Evolutionary conservation across 2,329 filamentous ascomycete genomes (phyloP).

Genomic region (Bipolaris oryzae): DNA sequence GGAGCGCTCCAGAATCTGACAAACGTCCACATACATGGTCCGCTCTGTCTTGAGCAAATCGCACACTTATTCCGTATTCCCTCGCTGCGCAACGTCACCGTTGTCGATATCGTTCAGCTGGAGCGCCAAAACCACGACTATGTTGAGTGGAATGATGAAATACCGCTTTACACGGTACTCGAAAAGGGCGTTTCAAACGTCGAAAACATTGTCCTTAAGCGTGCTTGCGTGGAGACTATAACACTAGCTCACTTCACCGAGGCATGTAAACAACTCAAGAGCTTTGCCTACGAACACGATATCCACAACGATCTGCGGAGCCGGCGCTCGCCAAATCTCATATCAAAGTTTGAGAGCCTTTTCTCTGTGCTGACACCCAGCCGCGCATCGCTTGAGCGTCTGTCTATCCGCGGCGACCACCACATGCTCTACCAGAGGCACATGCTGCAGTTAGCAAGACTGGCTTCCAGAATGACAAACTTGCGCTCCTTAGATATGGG

Average conservation of each 20-base stretch:
- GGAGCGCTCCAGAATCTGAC: not conserved
- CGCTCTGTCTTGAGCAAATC: slow-evolving; percentile 6
- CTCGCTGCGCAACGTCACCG: slow-evolving; percentile 3
- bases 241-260: slow-evolving; percentile 6
- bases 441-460: slow-evolving; percentile 7
- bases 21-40: slow-evolving; percentile 7
- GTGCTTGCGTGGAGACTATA: slow-evolving; percentile 1
- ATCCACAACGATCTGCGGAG: slow-evolving; percentile 6
- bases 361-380: not conserved
- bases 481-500: slow-evolving; percentile 13
- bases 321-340: not conserved
- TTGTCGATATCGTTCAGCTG: slow-evolving; percentile 3
- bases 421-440: slow-evolving; percentile 7
- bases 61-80: slow-evolving; percentile 13
- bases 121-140: not conserved
- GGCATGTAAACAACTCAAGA: slow-evolving; percentile 7
- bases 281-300: slow-evolving; percentile 11
- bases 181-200: not conserved
- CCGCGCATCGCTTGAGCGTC: slow-evolving; percentile 2
- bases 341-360: slow-evolving; percentile 1
- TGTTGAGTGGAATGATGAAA: slow-evolving; percentile 1
- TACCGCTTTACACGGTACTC: slow-evolving; percentile 7
- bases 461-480: slow-evolving; percentile 3
- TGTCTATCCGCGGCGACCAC: slow-evolving; percentile 9
- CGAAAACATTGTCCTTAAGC: slow-evolving; percentile 9